phyloP scores from a whole-genome alignment of 805 yeast species.

The Lipomyces yamanashiensis region DNA sequence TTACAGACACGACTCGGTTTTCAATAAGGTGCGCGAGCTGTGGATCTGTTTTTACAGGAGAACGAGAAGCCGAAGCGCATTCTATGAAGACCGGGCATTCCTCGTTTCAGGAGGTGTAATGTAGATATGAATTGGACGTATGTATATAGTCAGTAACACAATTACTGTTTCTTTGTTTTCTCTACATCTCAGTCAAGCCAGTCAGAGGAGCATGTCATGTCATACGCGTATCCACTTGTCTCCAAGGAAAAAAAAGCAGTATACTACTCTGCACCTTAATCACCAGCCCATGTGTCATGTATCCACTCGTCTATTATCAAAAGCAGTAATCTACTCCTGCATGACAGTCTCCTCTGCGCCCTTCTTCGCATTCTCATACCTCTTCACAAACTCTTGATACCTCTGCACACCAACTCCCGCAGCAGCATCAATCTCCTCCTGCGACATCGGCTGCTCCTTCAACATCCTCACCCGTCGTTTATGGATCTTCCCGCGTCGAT shows the following conservation, averaged over 20 bases:
- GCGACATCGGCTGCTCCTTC: conserved; percentile 79
- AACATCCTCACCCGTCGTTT: conserved; percentile 78
- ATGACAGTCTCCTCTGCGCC: conserved; percentile 17
- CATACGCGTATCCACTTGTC: no score
- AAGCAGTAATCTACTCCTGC: conserved; percentile 1
- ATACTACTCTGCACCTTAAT: no score
- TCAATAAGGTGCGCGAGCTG: conserved; percentile 64
- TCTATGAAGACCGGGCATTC: conserved; percentile 65
- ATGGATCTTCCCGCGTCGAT: conserved; percentile 76
- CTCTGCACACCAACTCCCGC: conserved; percentile 74
- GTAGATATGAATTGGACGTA: no score
- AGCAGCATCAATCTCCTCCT: conserved; percentile 89
- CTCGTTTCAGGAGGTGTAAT: conserved; percentile 59
- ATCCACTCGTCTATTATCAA: no score
- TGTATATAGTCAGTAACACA: no score
- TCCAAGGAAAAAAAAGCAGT: no score
- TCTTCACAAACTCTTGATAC: conserved; percentile 53
- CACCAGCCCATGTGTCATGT: no score
- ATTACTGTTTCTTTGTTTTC: no score
- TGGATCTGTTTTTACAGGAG: conserved; percentile 59
- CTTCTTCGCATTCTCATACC: conserved; percentile 65
- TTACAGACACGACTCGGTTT: conserved; percentile 68
- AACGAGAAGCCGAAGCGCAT: conserved; percentile 66
- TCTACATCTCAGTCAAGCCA: no score
- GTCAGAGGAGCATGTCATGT: no score